Evolutionary conservation across 2,329 filamentous ascomycete species (phyloP).

Genomic region (Ophiostoma sp.): DNA sequence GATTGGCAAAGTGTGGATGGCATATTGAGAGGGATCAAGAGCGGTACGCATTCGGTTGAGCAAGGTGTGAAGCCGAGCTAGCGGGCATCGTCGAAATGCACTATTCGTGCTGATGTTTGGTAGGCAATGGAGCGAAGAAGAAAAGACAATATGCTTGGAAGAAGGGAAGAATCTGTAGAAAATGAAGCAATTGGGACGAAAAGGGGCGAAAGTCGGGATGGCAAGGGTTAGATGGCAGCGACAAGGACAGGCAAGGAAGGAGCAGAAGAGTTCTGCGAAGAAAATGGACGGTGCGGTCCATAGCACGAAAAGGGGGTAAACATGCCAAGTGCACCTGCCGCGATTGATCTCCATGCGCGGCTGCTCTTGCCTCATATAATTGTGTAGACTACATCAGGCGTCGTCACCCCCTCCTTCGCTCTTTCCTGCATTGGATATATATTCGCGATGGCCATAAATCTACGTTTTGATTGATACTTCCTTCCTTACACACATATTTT

Average conservation of each 20-base stretch:
- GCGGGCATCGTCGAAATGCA: neutral
- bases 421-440: neutral
- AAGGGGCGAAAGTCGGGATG: neutral
- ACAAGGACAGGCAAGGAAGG: conserved; percentile 5
- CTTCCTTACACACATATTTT: neutral
- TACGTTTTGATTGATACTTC: neutral
- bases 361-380: conserved; percentile 14
- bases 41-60: conserved; percentile 19
- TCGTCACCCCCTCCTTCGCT: neutral
- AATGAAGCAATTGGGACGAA: conserved; percentile 9
- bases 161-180: neutral
- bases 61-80: conserved; percentile 20
- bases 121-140: neutral
- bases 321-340: conserved; percentile 19
- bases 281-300: neutral
- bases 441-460: neutral
- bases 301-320: neutral
- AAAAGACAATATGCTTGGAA: neutral
- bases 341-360: conserved; percentile 18
- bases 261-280: neutral
- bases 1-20: conserved; percentile 20
- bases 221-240: neutral
- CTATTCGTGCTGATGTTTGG: conserved; percentile 12
- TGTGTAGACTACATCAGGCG: neutral
- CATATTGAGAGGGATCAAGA: conserved; percentile 17